phyloP scores from a whole-genome alignment of 2,329 filamentous ascomycete genomes.

The Colletotrichum magnum region DNA sequence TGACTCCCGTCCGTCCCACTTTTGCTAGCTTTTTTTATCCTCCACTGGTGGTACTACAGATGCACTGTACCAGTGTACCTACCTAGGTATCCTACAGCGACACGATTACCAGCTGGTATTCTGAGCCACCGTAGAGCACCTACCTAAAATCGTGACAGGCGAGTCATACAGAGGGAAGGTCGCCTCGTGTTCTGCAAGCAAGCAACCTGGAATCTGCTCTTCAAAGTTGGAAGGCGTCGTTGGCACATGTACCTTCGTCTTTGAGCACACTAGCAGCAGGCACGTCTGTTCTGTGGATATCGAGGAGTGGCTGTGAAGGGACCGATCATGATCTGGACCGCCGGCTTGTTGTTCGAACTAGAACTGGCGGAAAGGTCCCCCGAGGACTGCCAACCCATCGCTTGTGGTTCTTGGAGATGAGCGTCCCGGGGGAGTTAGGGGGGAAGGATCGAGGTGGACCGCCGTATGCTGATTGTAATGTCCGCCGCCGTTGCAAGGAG shows the following conservation, averaged over 20 bases:
- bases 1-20: conserved; percentile 31
- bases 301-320: conserved; percentile 22
- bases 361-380: no score
- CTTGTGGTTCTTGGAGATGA: conserved; percentile 29
- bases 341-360: neutral
- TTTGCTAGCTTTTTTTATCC: conserved; percentile 19
- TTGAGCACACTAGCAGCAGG: no score
- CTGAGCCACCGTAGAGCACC: neutral
- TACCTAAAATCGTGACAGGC: no score
- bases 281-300: neutral
- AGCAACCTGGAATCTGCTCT: no score
- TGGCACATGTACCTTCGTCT: no score
- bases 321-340: conserved; percentile 16
- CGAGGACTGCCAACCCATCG: conserved; percentile 11
- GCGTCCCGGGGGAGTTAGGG: conserved; percentile 11
- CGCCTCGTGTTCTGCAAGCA: no score
- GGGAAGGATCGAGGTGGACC: conserved; percentile 8
- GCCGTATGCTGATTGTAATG: conserved; percentile 30
- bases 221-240: no score
- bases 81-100: no score
- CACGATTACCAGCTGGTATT: no score
- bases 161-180: no score
- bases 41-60: neutral
- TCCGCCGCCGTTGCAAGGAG: conserved; percentile 13
- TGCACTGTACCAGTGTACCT: no score